Evolutionary conservation across 495 filamentous ascomycete genomes (phyloP), one percentile per base, ranked within the genome.

Genomic region (Tuber brumale): DNA sequence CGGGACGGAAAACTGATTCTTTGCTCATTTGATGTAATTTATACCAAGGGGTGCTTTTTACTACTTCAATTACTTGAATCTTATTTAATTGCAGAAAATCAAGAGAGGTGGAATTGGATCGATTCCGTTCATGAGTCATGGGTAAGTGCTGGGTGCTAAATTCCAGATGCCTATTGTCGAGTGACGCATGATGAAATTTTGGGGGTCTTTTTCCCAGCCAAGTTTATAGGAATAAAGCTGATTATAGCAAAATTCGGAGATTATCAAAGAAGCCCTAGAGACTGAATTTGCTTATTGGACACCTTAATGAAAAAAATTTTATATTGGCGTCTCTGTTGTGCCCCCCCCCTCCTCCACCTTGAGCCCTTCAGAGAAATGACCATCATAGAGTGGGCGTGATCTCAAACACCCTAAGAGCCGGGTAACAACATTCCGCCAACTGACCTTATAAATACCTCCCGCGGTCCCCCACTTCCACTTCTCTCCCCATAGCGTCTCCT

Each of bases 401-500:
- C 51, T 16, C 51, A 16, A 31, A 27, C 10, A 66, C 14, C 0
- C 1, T 12, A 14, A 35, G 19, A 66, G 27, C 57, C 57, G 57
- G 57, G 57, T 66, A 66, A 66, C 27, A 66, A 5, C 14, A 18
- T 19, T 51, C 5, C 14, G 12, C 57, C 57, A 8, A 66, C 27
- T 4, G 14, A 42, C 18, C 35, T 19, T 72, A 80, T 80, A 80
- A 73, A 80, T 48, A 45, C 73, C 77, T 35, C 57, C 70, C 31
- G 41, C 44, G 46, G 66, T 71, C 78, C 76, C 72, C 78, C 61
- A 70, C 70, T 70, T 69, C 70, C 27, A 45, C 70, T 84, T 85
- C 83, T 83, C 83, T 85, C 85, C 85, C 84, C 76, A 84, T 93
- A 93, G 91, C 90, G 91, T 91, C 93, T 91, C 95, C 93, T 91